Conservation (phyloP, 306 rosid genomes). For the Alnus rubra region DNA sequence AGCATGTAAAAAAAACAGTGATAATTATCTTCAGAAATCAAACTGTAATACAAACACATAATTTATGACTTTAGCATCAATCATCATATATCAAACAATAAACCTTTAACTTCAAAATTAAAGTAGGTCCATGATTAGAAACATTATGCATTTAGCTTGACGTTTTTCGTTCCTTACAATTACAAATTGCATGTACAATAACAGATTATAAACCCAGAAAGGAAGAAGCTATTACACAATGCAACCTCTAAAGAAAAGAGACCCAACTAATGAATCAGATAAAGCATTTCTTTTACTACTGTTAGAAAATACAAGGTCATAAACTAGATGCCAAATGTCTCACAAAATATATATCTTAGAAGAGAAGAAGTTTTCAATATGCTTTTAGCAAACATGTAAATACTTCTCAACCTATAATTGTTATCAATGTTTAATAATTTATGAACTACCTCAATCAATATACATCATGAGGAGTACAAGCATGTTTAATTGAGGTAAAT, state of each 20-base stretch:
- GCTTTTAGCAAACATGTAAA: neutral
- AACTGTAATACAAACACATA: neutral
- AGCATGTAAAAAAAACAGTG: neutral
- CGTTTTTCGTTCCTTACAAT: neutral
- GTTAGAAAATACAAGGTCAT: neutral
- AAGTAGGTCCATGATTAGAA: neutral
- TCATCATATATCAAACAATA: neutral
- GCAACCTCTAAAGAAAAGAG: neutral
- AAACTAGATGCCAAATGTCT: neutral
- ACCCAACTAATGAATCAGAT: neutral
- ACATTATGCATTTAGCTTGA: neutral
- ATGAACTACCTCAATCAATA: neutral
- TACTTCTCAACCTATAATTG: neutral
- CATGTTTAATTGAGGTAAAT: conserved; percentile 4
- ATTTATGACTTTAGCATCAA: neutral
- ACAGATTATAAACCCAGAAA: neutral
- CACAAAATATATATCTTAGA: neutral
- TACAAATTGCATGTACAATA: neutral
- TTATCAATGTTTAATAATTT: neutral
- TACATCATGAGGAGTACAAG: neutral
- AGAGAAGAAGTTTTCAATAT: neutral
- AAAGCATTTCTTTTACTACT: neutral
- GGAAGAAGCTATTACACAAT: neutral
- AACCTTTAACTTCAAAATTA: neutral
- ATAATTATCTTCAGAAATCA: neutral